Conservation (phyloP, 1,284 basidiomycete genomes). For the Fomitopsis palustris region DNA sequence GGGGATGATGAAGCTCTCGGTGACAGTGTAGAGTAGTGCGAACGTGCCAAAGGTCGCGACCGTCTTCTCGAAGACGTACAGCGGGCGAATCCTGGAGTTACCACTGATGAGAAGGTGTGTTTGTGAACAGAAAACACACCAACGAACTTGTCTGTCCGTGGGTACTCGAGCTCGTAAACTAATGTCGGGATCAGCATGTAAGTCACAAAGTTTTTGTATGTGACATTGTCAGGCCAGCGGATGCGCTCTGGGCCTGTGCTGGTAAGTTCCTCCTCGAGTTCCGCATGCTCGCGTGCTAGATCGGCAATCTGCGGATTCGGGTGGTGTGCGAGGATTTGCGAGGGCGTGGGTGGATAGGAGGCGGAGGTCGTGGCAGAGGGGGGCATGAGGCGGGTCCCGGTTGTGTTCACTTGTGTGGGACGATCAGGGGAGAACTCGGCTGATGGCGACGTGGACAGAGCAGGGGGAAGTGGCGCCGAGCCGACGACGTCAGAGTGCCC, state of each 20-base stretch:
- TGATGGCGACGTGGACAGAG: conserved; percentile 6
- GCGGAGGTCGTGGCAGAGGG: conserved; percentile 12
- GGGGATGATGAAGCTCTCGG: conserved; percentile 91
- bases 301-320: conserved; percentile 65
- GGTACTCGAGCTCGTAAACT: conserved; percentile 96
- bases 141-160: conserved; percentile 75
- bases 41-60: conserved; percentile 96
- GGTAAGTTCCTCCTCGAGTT: conserved; percentile 75
- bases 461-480: neutral
- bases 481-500: conserved; percentile 7
- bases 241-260: conserved; percentile 64
- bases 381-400: conserved; percentile 21
- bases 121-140: neutral
- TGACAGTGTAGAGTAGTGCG: conserved; percentile 86
- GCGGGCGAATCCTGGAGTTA: conserved; percentile 69
- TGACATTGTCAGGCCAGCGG: conserved; percentile 87
- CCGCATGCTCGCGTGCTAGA: conserved; percentile 75
- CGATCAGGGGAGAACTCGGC: conserved; percentile 7
- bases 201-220: conserved; percentile 79
- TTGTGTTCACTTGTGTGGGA: conserved; percentile 20
- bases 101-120: neutral
- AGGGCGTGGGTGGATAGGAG: conserved; percentile 16
- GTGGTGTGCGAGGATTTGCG: conserved; percentile 69
- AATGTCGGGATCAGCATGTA: conserved; percentile 92
- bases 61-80: conserved; percentile 94